These are phyloP conservation scores for Dendrothele bispora DNA, from an alignment of 768 basidiomycete genomes.

Conservation along the genomic window DNA sequence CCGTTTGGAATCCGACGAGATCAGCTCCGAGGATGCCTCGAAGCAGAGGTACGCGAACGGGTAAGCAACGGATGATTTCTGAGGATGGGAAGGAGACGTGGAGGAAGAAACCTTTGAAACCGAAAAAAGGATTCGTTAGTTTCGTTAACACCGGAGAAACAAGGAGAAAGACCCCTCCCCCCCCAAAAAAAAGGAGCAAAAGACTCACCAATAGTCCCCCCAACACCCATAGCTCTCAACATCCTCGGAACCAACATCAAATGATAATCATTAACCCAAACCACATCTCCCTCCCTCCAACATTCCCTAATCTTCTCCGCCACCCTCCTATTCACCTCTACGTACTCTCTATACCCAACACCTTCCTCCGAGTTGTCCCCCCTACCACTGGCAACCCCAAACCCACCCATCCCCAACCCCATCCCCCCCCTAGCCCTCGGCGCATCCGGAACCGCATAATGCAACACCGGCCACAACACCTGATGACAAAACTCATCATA, in stretches of 20 bases:
- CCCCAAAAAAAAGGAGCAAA: neutral
- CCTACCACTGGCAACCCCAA: neutral
- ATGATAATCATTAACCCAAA: slow-evolving; percentile 90
- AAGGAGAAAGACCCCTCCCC: neutral
- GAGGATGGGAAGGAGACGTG: slow-evolving; percentile 96
- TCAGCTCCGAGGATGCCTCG: slow-evolving; percentile 75
- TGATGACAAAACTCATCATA: slow-evolving; percentile 91
- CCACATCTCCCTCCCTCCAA: slow-evolving; percentile 88
- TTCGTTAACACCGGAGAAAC: neutral
- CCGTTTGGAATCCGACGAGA: slow-evolving; percentile 81
- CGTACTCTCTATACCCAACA: slow-evolving; percentile 81
- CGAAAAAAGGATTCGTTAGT: too few relatives aligned
- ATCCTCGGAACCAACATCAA: slow-evolving; percentile 90
- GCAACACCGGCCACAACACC: slow-evolving; percentile 86
- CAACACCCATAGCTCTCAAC: slow-evolving; percentile 65
- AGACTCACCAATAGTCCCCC: slow-evolving; percentile 36
- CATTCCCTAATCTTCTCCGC: slow-evolving; percentile 79
- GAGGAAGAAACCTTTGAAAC: slow-evolving; percentile 82
- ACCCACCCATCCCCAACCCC: too few relatives aligned
- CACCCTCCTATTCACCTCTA: slow-evolving; percentile 87
- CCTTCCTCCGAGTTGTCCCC: slow-evolving; percentile 65
- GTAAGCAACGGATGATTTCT: slow-evolving; percentile 93
- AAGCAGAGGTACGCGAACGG: slow-evolving; percentile 73
- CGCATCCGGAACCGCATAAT: slow-evolving; percentile 85
- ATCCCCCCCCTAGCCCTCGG: slow-evolving; percentile 85